phyloP scores from a whole-genome alignment of 108 stramenopile species.

The Phaeodactylum tricornutum region DNA sequence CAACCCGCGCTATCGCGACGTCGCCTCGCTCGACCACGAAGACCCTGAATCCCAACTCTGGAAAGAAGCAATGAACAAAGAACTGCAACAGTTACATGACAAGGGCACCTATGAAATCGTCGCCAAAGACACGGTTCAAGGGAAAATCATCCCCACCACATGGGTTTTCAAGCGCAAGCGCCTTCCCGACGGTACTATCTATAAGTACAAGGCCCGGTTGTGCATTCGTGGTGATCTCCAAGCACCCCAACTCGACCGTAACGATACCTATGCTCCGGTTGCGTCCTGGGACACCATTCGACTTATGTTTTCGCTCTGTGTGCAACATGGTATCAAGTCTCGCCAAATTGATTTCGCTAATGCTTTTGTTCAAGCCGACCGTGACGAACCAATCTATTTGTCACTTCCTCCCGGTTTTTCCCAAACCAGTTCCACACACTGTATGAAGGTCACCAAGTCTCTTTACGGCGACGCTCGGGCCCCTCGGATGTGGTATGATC shows the following conservation, averaged over 20 bases:
- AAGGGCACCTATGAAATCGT: too few relatives aligned
- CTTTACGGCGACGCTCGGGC: slow-evolving; percentile 24
- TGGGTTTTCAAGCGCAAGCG: slow-evolving; percentile 28
- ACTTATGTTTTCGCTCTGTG: background rate
- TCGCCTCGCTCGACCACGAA: too few relatives aligned
- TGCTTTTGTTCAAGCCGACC: slow-evolving; percentile 15
- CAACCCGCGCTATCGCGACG: too few relatives aligned
- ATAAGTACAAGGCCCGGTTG: slow-evolving; percentile 25
- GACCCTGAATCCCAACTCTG: too few relatives aligned
- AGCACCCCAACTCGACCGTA: slow-evolving; percentile 26
- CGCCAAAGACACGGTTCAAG: too few relatives aligned
- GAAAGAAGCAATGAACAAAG: too few relatives aligned
- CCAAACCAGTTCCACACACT: background rate
- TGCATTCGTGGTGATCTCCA: slow-evolving; percentile 23
- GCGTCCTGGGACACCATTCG: slow-evolving; percentile 10
- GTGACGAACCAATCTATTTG: slow-evolving; percentile 7
- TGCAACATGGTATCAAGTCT: slow-evolving; percentile 2
- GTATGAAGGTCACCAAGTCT: slow-evolving; percentile 12
- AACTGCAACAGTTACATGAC: too few relatives aligned
- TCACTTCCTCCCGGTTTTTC: slow-evolving; percentile 10
- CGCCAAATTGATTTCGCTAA: slow-evolving; percentile 9
- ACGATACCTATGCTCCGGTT: slow-evolving; percentile 19
- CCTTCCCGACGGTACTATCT: slow-evolving; percentile 8
- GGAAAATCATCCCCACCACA: slow-evolving; percentile 4
- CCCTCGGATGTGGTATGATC: slow-evolving; percentile 24